phyloP scores from a whole-genome alignment of 495 filamentous ascomycete genomes.

The Penicillium malachiteum region DNA sequence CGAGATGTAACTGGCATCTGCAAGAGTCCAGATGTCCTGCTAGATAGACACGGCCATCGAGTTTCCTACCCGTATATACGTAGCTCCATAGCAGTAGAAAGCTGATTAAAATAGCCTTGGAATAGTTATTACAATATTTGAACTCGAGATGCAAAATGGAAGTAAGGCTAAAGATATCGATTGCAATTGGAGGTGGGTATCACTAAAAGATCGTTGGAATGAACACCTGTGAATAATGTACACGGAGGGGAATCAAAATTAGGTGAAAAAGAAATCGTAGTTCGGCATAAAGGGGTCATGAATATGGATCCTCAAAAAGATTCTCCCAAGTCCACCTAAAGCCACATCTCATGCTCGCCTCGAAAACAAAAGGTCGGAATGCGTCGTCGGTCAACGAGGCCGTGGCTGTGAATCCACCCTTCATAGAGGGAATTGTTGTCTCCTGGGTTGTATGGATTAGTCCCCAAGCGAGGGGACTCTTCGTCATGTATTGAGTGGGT shows the following conservation, averaged over 20 bases:
- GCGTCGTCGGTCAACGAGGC: slow-evolving; percentile 19
- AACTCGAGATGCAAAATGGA: not conserved
- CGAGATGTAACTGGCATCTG: too few relatives aligned
- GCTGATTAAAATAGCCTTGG: too few relatives aligned
- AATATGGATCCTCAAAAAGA: not conserved
- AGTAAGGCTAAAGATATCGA: not conserved
- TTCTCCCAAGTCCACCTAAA: not conserved
- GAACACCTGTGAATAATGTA: not conserved
- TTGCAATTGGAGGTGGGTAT: not conserved
- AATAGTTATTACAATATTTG: too few relatives aligned
- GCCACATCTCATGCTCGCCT: slow-evolving; percentile 8
- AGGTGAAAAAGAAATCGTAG: too few relatives aligned
- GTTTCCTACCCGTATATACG: too few relatives aligned
- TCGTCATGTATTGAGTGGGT: slow-evolving; percentile 13
- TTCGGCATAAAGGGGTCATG: not conserved
- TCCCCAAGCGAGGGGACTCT: slow-evolving; percentile 12
- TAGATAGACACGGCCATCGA: too few relatives aligned
- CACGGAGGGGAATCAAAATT: not conserved
- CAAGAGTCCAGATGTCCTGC: too few relatives aligned
- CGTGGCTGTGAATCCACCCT: slow-evolving; percentile 19
- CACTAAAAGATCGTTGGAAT: not conserved
- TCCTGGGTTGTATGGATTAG: slow-evolving; percentile 10
- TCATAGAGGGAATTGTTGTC: slow-evolving; percentile 27
- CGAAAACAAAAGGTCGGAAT: slow-evolving; percentile 21
- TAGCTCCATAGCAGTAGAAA: too few relatives aligned